Evolutionary conservation across 2,329 filamentous ascomycete species (phyloP), one percentile per base, ranked within the genome.

Genomic region (Aspergillus eucalypticola): DNA sequence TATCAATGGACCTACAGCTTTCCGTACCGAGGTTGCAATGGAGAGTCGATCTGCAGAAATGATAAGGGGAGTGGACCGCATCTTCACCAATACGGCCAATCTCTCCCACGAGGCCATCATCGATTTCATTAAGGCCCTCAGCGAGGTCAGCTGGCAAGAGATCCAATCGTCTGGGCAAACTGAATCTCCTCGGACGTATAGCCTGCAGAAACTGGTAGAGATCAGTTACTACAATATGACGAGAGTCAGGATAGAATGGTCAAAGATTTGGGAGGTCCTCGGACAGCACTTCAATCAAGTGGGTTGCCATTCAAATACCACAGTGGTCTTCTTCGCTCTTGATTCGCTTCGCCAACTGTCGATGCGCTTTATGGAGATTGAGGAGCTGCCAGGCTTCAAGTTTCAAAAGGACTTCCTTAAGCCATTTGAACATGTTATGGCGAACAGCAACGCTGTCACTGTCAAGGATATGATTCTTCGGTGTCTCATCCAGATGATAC

Each of bases 151-250:
- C 76, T 98, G 95, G 95, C 94, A 98, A 71, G 95, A 99, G 76
- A 99, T 99, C 71, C 94, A 96, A 73, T 96, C 95, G 3, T 98
- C 95, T 0, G 95, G 95, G 0, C 91, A 94, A 59, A 97, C 94
- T 71, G 95, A 99, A 62, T 96, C 92, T 21, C 95, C 95, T 10
- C 88, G 96, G 57, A 99, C 94, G 8, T 99, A 97, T 83, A 97
- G 93, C 79, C 81, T 99, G 63, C 95, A 99, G 73, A 99, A 99
- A 77, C 86, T 99, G 64, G 96, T 99, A 15, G 95, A 99, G 77
- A 98, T 99, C 76, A 96, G 92, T 75, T 97, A 96, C 77, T 99
- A 99, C 86, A 99, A 99, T 80, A 99, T 99, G 95, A 92, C 91
- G 60, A 88, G 95, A 82, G 94, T 99, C 38, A 90, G 95, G 69